Percentiles rank a stretch among this genome's conserved stretches.
These are phyloP conservation scores for Lactarius vividus DNA, from an alignment of 768 basidiomycete species.

Conservation along the genomic window DNA sequence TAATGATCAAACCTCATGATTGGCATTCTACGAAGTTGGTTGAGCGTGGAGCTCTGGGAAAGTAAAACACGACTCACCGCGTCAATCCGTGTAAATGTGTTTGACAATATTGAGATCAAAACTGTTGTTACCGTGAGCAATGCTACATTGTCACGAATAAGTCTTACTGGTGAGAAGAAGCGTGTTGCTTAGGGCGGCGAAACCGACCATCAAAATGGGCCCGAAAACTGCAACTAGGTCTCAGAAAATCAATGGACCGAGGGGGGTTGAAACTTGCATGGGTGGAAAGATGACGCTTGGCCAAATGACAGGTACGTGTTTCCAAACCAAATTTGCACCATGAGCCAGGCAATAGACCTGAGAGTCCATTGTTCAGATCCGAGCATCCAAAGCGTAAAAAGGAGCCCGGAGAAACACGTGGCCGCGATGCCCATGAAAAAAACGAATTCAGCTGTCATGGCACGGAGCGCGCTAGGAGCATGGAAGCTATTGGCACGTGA, in stretches of 20 bases:
- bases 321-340: slow-evolving; percentile 87
- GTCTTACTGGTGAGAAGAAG: slow-evolving; percentile 72
- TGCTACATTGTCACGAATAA: slow-evolving; percentile 19
- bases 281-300: slow-evolving; percentile 45
- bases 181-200: slow-evolving; percentile 77
- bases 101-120: slow-evolving; percentile 87
- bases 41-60: not conserved
- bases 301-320: slow-evolving; percentile 59
- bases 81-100: slow-evolving; percentile 80
- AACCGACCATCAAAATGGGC: slow-evolving; percentile 74
- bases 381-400: slow-evolving; percentile 53
- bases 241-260: not conserved
- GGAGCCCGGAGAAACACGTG: slow-evolving; percentile 78
- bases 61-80: slow-evolving; percentile 39
- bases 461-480: slow-evolving; percentile 61
- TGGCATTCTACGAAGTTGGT: slow-evolving; percentile 46
- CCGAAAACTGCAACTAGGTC: slow-evolving; percentile 49
- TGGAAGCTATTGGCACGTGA: not conserved
- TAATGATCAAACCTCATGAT: slow-evolving; percentile 46
- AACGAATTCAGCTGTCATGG: slow-evolving; percentile 77
- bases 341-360: slow-evolving; percentile 71
- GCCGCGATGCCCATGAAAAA: slow-evolving; percentile 77
- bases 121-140: slow-evolving; percentile 35
- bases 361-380: slow-evolving; percentile 42
- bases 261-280: slow-evolving; percentile 24